Base-by-base conservation (phyloP, 2,329 filamentous ascomycete species). In the Venturia pyrina region DNA sequence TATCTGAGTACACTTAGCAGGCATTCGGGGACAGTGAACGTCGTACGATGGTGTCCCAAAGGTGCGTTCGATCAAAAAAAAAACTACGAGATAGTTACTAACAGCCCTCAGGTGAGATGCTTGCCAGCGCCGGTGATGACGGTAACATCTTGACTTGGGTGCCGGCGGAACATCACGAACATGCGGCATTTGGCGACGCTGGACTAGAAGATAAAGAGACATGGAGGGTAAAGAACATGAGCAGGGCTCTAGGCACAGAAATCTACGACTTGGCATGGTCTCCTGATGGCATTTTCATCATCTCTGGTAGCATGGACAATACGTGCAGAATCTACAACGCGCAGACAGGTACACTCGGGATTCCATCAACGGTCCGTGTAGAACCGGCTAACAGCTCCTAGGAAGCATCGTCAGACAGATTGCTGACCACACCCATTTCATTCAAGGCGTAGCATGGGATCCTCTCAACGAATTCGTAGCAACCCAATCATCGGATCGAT, bases 191-290 rank as follows among this genome's bases (percentile, higher is more conserved):
- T 73, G 93, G 93, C 69, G 90, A 93, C 72, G 92, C 97, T 71
- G 86, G 85, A 62, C 83, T 88, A 65, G 95, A 97, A 71, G 95
- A 99, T 75, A 96, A 96, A 77, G 95, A 99, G 78, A 90, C 90
- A 70, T 99, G 95, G 95, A 85, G 93, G 68, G 89, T 93, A 68
- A 98, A 96, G 79, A 91, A 96, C 75, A 98, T 98, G 95, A 98
- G 93, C 77, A 87, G 95, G 68, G 96, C 93, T 59, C 91, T 90
- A 68, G 93, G 93, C 44, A 91, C 93, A 13, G 95, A 99, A 76
- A 98, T 99, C 70, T 99, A 99, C 78, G 95, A 99, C 77, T 81
- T 99, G 66, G 95, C 95, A 63, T 99, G 95, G 96, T 98, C 95
- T 62, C 96, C 96, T n/a, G 95, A 99, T 76, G 92, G 90, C 48